Base-by-base conservation (phyloP, 306 rosid genomes). In the Hippophae tibetana region DNA sequence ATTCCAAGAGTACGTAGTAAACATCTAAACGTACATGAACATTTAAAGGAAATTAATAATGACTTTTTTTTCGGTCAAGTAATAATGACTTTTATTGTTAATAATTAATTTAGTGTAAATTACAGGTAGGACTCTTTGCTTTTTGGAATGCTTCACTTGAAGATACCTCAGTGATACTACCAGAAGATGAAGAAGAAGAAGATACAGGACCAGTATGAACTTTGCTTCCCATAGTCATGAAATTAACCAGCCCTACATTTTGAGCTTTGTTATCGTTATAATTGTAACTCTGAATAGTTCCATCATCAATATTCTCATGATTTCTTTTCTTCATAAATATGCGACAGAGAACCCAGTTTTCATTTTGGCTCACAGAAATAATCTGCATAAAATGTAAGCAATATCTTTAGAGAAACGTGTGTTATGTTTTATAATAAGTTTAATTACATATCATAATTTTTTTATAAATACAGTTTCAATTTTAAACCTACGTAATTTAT, bases 271-370 rank as follows among this genome's bases (percentile, higher is more conserved):
- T 60, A 52, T 53, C 63, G 42, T 54, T 47, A 9, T 56, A 45
- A 42, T 13, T 69, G 38, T 13, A n/a, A 26, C 52, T 51, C 42
- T 42, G 38, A 23, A 11, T 13, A 18, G 25, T 5, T 18, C 9
- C 27, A 13, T 73, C 63, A 3, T 69, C 72, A 61, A 60, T 63
- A 46, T 55, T 66, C 58, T 70, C 71, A n/a, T 8, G 23, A 52
- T 59, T 79, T 73, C 70, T 76, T 64, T 81, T 77, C 86, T 79
- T 89, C 69, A 62, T 23, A 66, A 62, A 72, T 57, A 89, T 50
- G 31, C 95, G 86, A 66, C 95, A 89, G 40, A 89, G 61, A 76
- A 89, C 89, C 95, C 95, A 84, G 10, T 82, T 79, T 65, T 81
- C 87, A 52, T 69, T 72, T 66, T 78, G 84, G 60, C 49, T 74